Conservation (phyloP, 2,329 filamentous ascomycete species). For the Fusarium sambucinum region DNA sequence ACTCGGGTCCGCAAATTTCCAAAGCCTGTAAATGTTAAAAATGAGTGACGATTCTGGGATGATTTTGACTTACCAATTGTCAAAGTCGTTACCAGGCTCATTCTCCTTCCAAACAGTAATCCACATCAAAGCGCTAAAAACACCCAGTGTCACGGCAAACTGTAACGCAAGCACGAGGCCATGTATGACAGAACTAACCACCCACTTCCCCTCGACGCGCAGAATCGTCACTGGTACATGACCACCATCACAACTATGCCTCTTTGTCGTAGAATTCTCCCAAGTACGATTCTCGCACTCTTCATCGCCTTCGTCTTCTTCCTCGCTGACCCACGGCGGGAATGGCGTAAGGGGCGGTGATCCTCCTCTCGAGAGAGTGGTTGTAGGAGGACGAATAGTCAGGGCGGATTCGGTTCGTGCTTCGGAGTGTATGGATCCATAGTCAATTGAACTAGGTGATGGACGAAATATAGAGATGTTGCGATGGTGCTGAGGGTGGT, state of each 20-base stretch:
- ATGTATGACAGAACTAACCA: constrained; percentile 44
- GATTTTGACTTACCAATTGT: constrained; percentile 39
- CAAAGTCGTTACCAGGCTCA: constrained; percentile 41
- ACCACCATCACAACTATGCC: constrained; percentile 8
- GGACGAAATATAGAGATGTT: constrained; percentile 12
- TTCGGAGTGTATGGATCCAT: constrained; percentile 23
- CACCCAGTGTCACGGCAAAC: constrained; percentile 40
- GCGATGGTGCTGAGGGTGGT: constrained; percentile 4
- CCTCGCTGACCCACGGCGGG: constrained; percentile 42
- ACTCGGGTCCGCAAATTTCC: constrained; percentile 41
- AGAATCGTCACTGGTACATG: constrained; percentile 13
- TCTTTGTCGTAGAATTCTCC: constrained; percentile 19
- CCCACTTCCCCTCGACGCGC: constrained; percentile 26
- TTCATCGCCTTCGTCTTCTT: constrained; percentile 36
- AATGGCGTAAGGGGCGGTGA: constrained; percentile 47
- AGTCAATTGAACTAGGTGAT: constrained; percentile 20
- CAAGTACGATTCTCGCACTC: constrained; percentile 30
- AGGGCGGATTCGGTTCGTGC: constrained; percentile 33
- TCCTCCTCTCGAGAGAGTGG: constrained; percentile 7
- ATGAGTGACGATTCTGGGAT: accelerated
- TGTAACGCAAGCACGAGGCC: constrained; percentile 48
- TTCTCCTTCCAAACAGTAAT: constrained; percentile 45
- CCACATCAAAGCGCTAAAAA: constrained; percentile 48
- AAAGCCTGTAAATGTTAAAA: constrained; percentile 43
- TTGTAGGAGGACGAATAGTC: constrained; percentile 35